Percentiles rank a stretch among this genome's conserved stretches.
Conservation (phyloP, 768 basidiomycete species). For the Tubosaeta brunneosetosa region DNA sequence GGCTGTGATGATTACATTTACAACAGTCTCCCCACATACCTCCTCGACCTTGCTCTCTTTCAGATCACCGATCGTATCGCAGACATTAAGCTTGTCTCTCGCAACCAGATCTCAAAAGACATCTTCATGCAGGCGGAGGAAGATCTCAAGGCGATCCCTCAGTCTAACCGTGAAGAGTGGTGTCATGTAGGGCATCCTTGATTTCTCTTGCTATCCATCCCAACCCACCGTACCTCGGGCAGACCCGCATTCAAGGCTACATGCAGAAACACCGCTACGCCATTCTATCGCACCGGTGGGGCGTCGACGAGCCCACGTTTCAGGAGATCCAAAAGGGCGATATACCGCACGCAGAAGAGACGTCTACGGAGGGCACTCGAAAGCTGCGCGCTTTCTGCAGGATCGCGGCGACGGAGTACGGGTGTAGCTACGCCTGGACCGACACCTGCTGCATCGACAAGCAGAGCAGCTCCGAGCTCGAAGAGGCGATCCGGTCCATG, state of each 20-base stretch:
- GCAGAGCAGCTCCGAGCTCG: slow-evolving; percentile 5
- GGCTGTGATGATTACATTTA: neutral
- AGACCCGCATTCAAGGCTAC: neutral
- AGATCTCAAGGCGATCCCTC: neutral
- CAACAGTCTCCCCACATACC: slow-evolving; percentile 3
- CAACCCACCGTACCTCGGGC: neutral
- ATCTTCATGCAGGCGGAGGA: neutral
- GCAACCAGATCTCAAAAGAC: neutral
- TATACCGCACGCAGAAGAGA: neutral
- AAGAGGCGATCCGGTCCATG: slow-evolving; percentile 8
- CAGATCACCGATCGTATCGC: neutral
- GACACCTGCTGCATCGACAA: slow-evolving; percentile 7
- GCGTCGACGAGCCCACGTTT: neutral
- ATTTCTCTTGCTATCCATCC: neutral
- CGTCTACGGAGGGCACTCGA: neutral
- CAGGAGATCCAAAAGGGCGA: neutral
- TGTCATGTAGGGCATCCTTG: neutral
- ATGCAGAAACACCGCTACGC: neutral
- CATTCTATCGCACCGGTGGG: slow-evolving; percentile 4
- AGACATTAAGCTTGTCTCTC: slow-evolving; percentile 1
- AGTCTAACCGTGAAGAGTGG: neutral
- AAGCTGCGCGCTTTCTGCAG: slow-evolving; percentile 2
- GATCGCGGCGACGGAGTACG: neutral
- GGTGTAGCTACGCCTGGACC: slow-evolving; percentile 1
- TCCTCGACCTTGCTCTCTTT: neutral